Evolutionary conservation across 495 filamentous ascomycete genomes (phyloP), one percentile per base, ranked within the genome.

Genomic region (Penicillium ucsense): DNA sequence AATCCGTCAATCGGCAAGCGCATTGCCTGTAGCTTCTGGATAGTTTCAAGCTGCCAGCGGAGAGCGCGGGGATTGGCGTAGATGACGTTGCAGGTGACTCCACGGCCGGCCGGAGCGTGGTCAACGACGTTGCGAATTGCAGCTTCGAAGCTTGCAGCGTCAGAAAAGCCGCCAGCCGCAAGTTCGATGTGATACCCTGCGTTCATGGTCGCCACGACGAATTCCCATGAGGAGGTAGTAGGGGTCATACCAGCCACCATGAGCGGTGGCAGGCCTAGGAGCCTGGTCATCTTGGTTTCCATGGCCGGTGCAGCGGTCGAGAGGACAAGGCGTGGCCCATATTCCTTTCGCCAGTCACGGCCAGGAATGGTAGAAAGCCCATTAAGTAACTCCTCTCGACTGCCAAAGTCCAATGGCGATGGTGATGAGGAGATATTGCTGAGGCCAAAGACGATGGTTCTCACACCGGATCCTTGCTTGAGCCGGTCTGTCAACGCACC

Each of bases 181-280:
- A 72, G 47, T 42, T 72, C 68, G 30, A 56, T 59, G 41, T 72
- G 61, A 47, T 68, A 72, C 2, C 68, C 68, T 11, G 67, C 64
- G 43, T 64, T 65, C 52, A 67, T 68, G 6, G 64, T 54, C 27
- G 65, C 57, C 0, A 64, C 50, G 2, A 67, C 64, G 39, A 72
- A 70, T 38, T 72, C 68, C 38, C 55, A 60, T 38, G 64, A 53
- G 9, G 55, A 54, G 0, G 68, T 72, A 2, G 65, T 70, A n/a
- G 68, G 68, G 4, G 68, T 72, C 68, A 72, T 72, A 4, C 68
- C 68, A 31, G 66, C 67, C 10, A 70, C 68, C 44, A 72, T 65
- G 1, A 72, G 30, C 6, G 68, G 68, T 10, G 68, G 67, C 3
- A 61, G 43, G 11, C 64, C 59, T 8, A 72, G 37, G 5, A 72